These are phyloP conservation scores for Gossypium schwendimanii DNA, from an alignment of 441 rosid species.

Conservation along the genomic window DNA sequence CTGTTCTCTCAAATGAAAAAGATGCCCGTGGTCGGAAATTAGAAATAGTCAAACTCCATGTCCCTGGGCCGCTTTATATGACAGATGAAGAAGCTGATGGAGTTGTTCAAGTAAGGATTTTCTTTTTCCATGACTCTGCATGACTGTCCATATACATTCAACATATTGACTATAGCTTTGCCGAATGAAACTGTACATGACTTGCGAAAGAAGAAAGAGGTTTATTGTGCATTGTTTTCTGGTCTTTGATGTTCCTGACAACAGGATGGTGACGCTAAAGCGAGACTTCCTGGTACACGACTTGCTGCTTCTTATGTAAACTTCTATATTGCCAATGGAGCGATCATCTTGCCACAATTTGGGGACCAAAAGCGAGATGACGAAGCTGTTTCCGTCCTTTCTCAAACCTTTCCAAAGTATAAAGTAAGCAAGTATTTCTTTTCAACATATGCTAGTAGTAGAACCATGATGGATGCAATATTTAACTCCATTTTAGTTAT, in stretches of 20 bases:
- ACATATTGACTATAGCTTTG: not conserved
- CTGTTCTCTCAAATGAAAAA: conserved; percentile 42
- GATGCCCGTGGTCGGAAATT: conserved; percentile 72
- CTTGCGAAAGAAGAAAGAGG: not conserved
- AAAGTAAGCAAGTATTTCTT: conserved; percentile 33
- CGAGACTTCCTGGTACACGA: conserved; percentile 67
- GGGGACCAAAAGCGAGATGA: conserved; percentile 73
- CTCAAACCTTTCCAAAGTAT: conserved; percentile 56
- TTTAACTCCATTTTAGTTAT: not conserved
- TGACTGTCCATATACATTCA: not conserved
- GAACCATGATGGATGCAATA: not conserved
- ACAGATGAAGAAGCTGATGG: conserved; percentile 78
- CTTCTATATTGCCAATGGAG: conserved; percentile 83
- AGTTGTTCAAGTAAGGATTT: conserved; percentile 35
- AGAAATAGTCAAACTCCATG: conserved; percentile 62
- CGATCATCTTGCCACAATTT: conserved; percentile 66
- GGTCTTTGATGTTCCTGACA: conserved; percentile 5
- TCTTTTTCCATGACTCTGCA: conserved; percentile 2
- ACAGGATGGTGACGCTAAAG: conserved; percentile 66
- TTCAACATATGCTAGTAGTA: not conserved
- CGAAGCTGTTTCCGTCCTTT: conserved; percentile 72
- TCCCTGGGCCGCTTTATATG: conserved; percentile 83
- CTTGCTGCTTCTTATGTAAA: conserved; percentile 85
- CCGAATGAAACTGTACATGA: not conserved
- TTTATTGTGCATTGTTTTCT: not conserved